These are phyloP conservation scores for Typha latifolia DNA, from an alignment of 176 grass and related monocot genomes.

Conservation along the genomic window DNA sequence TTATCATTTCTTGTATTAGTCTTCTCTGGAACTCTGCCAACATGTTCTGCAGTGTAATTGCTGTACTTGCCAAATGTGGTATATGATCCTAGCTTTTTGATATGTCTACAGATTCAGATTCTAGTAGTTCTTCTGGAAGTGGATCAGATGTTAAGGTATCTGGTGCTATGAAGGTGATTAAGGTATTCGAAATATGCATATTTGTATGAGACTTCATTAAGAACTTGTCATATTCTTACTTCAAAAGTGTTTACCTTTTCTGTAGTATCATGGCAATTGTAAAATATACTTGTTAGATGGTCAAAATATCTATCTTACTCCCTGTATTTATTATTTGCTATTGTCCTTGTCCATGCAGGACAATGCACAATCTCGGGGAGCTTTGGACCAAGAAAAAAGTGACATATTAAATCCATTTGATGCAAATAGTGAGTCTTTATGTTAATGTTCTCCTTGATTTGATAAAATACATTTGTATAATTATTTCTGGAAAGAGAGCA, in stretches of 20 bases:
- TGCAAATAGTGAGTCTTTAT: slow-evolving; percentile 19
- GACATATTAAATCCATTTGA: slow-evolving; percentile 24
- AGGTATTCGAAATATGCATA: slow-evolving; percentile 36
- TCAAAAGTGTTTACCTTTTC: background rate
- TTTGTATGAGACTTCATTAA: background rate
- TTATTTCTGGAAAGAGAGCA: background rate
- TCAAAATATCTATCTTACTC: background rate
- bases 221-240: no score
- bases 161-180: slow-evolving; percentile 25
- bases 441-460: background rate
- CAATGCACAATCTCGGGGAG: slow-evolving; percentile 23
- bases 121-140: slow-evolving; percentile 82
- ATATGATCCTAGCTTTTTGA: slow-evolving; percentile 2
- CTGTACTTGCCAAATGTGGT: background rate
- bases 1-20: background rate
- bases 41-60: background rate
- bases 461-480: slow-evolving; percentile 2
- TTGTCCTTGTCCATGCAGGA: slow-evolving; percentile 42
- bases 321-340: slow-evolving; percentile 10
- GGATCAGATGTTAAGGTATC: slow-evolving; percentile 52
- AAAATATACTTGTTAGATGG: background rate
- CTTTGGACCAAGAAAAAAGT: slow-evolving; percentile 56
- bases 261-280: background rate
- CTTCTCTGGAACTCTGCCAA: background rate
- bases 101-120: slow-evolving; percentile 61